These are phyloP conservation scores for Talaromyces trachyspermus DNA, from an alignment of 495 filamentous ascomycete species.

Conservation along the genomic window DNA sequence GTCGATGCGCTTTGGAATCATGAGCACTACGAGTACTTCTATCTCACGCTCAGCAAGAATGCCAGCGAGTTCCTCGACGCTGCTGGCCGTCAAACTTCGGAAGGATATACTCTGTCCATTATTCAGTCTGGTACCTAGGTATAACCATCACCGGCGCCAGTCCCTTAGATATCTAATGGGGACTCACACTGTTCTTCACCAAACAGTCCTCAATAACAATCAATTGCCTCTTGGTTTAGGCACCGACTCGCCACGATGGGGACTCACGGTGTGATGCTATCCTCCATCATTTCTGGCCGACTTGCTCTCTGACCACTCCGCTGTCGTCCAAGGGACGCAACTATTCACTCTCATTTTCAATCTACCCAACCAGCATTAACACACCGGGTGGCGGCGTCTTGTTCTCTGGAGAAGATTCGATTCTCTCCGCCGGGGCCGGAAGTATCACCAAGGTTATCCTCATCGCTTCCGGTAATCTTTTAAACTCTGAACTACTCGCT, in stretches of 20 bases:
- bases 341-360: constrained; percentile 39
- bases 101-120: constrained; percentile 40
- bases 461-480: constrained; percentile 38
- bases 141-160: constrained; percentile 42
- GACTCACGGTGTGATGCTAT: constrained; percentile 41
- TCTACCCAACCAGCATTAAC: constrained; percentile 20
- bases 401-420: constrained; percentile 37
- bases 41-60: constrained; percentile 38
- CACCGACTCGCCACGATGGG: constrained; percentile 43
- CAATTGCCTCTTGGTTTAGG: constrained; percentile 28
- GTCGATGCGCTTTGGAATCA: not conserved
- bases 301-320: constrained; percentile 33
- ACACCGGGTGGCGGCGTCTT: constrained; percentile 24
- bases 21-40: constrained; percentile 23
- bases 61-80: constrained; percentile 31
- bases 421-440: constrained; percentile 29
- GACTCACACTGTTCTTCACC: constrained; percentile 42
- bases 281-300: constrained; percentile 38
- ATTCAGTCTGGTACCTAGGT: constrained; percentile 19
- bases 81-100: constrained; percentile 32
- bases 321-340: constrained; percentile 41
- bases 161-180: constrained; percentile 47
- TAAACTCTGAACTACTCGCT: constrained; percentile 35
- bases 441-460: constrained; percentile 35
- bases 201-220: constrained; percentile 26